These are phyloP conservation scores for Globisporangium lucens DNA, from an alignment of 352 stramenopile genomes.

Conservation along the genomic window DNA sequence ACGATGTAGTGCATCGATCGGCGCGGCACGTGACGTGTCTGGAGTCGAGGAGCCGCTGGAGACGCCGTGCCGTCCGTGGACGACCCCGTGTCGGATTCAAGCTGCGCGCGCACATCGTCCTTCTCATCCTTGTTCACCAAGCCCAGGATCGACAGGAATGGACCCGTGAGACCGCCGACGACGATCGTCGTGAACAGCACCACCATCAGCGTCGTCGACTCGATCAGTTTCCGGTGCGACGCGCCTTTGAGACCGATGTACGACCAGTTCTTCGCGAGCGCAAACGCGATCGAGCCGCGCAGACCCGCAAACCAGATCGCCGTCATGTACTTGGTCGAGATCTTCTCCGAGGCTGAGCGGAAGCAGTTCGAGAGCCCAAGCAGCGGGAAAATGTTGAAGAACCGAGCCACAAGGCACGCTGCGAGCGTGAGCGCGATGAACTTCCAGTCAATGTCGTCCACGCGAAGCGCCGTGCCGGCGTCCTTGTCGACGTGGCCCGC, in stretches of 20 bases:
- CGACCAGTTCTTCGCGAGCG: constrained; percentile 84
- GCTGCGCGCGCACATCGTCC: constrained; percentile 20
- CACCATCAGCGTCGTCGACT: constrained; percentile 85
- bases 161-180: constrained; percentile 71
- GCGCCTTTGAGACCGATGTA: constrained; percentile 64
- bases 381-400: constrained; percentile 79
- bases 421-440: constrained; percentile 80
- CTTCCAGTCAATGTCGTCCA: constrained; percentile 78
- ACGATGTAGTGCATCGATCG: constrained; percentile 60
- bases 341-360: constrained; percentile 47
- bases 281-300: constrained; percentile 92
- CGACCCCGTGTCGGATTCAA: constrained; percentile 33
- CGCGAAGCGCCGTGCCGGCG: constrained; percentile 49
- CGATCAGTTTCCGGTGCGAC: constrained; percentile 78
- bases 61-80: constrained; percentile 25
- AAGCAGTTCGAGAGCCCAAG: constrained; percentile 72
- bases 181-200: constrained; percentile 86
- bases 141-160: constrained; percentile 53
- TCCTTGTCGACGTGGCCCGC: constrained; percentile 59
- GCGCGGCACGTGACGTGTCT: constrained; percentile 30
- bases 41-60: constrained; percentile 22
- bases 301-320: constrained; percentile 93
- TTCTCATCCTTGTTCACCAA: constrained; percentile 37
- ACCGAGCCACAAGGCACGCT: constrained; percentile 63
- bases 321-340: constrained; percentile 71